Conservation (phyloP, 768 basidiomycete species). For the Amylocystis lapponica region DNA sequence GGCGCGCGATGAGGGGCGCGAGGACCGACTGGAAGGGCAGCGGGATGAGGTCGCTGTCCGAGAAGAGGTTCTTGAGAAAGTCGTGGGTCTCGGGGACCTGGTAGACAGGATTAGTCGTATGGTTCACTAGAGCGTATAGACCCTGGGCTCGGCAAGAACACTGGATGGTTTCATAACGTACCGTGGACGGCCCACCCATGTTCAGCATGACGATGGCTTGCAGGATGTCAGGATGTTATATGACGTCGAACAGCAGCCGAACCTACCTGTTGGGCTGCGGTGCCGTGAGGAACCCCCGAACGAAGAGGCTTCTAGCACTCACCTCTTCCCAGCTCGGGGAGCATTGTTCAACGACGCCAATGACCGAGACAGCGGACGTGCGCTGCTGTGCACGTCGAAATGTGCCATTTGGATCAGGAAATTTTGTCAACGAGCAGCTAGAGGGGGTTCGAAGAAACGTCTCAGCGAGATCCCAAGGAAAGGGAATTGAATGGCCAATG, state of each 20-base stretch:
- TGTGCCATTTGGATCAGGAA: constrained; percentile 10
- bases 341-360: constrained; percentile 41
- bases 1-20: constrained; percentile 83
- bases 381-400: constrained; percentile 15
- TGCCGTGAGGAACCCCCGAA: neutral
- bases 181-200: constrained; percentile 97
- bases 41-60: constrained; percentile 90
- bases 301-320: neutral
- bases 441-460: too few relatives aligned
- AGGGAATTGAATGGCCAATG: too few relatives aligned
- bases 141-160: too few relatives aligned
- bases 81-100: constrained; percentile 89
- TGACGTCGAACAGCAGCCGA: neutral
- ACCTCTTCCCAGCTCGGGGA: constrained; percentile 41
- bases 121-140: neutral
- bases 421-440: too few relatives aligned
- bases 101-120: neutral
- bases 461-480: too few relatives aligned
- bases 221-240: neutral
- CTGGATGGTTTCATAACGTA: constrained; percentile 29
- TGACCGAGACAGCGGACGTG: constrained; percentile 27
- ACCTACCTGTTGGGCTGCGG: constrained; percentile 22
- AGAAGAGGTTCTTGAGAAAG: constrained; percentile 90
- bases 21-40: constrained; percentile 85
- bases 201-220: constrained; percentile 95